phyloP scores from a whole-genome alignment of 1,284 basidiomycete species.

The Stereum hirsutum region DNA sequence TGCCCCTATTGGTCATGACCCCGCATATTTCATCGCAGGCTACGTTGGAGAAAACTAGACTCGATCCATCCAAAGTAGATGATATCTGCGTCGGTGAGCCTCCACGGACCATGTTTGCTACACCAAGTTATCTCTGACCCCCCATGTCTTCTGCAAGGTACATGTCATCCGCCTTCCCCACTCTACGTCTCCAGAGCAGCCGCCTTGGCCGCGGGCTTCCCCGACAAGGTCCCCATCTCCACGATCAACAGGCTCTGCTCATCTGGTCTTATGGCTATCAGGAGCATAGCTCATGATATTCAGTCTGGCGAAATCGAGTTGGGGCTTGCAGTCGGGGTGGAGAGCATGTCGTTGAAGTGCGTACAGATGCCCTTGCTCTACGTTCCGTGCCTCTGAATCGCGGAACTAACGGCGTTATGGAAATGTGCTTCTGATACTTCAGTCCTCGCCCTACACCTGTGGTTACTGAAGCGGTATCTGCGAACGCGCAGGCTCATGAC shows the following conservation, averaged over 20 bases:
- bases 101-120: not conserved
- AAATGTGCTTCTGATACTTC: conserved; percentile 4
- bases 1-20: not conserved
- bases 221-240: conserved; percentile 54
- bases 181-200: conserved; percentile 73
- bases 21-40: conserved; percentile 25
- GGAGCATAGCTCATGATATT: conserved; percentile 73
- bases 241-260: conserved; percentile 82
- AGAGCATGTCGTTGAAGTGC: conserved; percentile 80
- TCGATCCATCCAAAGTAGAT: conserved; percentile 56
- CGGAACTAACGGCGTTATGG: not conserved
- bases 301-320: conserved; percentile 59
- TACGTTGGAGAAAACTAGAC: conserved; percentile 33
- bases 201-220: conserved; percentile 76
- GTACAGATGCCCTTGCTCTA: too few relatives aligned
- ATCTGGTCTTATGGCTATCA: conserved; percentile 81
- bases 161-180: conserved; percentile 81
- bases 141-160: too few relatives aligned
- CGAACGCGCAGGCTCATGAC: conserved; percentile 53
- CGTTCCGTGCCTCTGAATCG: not conserved
- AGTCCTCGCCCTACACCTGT: conserved; percentile 75
- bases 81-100: conserved; percentile 73
- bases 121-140: not conserved
- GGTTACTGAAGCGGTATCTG: conserved; percentile 48
- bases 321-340: conserved; percentile 74